Evolutionary conservation across 2,329 filamentous ascomycete genomes (phyloP), one percentile per base, ranked within the genome.

Genomic region (Microdochium paspali): DNA sequence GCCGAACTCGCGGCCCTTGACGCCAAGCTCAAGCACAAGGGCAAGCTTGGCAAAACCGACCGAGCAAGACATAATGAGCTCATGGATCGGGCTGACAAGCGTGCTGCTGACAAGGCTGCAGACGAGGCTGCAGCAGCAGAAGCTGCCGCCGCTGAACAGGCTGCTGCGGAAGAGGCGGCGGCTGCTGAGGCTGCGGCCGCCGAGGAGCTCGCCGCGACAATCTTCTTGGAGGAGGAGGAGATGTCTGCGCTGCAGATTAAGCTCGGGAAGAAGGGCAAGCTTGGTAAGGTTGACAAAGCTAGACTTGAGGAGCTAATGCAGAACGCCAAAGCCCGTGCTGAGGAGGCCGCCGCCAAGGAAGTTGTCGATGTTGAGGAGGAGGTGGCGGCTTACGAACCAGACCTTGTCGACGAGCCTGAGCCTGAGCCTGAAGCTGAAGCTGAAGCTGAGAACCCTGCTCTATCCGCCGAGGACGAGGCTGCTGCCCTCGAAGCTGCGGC

Each of bases 1-100:
- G 66, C 42, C 18, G 44, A 73, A 49, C 58, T 72, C 12, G 65
- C 60, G 15, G 56, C 59, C 4, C 60, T 74, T 5, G 70, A 69
- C 40, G 64, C 66, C 21, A 79, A 76, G 56, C n/a, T 30, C 10
- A 28, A 31, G 26, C 4, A 4, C 9, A 45, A 45, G n/a, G 44
- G 44, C 30, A 45, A 35, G 21, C 44, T 45, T 15, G 25, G 44
- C 21, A 77, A 74, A 54, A 65, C 65, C 1, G 73, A 71, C 53
- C 79, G 73, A 44, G 61, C 63, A 47, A 54, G 72, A 13, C 58
- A 56, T 2, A 74, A 68, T 51, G 72, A 66, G 48, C 71, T 72
- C 28, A 61, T 73, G 45, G 70, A 75, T 49, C 72, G 69, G 50
- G 61, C 68, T 24, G 62, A 66, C 28, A 53, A 55, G 7, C 55